Evolutionary conservation across 345 rosid genomes (phyloP).

Genomic region (Hibiscus mutabilis): DNA sequence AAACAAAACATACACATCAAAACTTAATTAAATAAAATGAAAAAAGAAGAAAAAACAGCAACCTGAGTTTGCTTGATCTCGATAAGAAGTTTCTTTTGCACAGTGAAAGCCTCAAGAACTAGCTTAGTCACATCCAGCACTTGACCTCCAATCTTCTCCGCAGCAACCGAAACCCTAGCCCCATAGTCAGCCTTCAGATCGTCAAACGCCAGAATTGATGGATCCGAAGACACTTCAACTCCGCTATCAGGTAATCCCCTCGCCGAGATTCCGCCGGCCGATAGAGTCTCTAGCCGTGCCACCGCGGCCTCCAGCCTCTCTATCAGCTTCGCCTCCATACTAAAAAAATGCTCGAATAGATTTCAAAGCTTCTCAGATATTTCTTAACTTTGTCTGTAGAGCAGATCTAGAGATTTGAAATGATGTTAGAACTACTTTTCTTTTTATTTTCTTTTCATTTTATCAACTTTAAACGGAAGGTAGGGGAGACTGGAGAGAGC

Average conservation of each 20-base stretch:
- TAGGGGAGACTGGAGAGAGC: not conserved
- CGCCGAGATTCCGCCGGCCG: constrained; percentile 28
- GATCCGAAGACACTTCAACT: constrained; percentile 42
- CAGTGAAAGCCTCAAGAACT: constrained; percentile 55
- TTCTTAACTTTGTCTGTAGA: not conserved
- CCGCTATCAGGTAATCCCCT: constrained; percentile 14
- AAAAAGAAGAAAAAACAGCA: not conserved
- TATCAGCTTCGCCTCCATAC: constrained; percentile 75
- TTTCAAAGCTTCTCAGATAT: not conserved
- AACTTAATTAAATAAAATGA: not conserved
- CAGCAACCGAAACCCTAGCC: constrained; percentile 52
- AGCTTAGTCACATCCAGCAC: constrained; percentile 71
- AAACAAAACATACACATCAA: not conserved
- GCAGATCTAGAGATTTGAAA: constrained; percentile 18
- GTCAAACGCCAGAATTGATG: constrained; percentile 68
- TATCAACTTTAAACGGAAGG: not conserved
- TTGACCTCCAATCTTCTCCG: constrained; percentile 87
- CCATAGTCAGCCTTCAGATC: constrained; percentile 52
- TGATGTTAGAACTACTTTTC: not conserved
- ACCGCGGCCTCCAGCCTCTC: constrained; percentile 82
- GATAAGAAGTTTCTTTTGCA: constrained; percentile 64
- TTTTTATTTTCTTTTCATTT: not conserved
- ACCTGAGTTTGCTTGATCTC: constrained; percentile 69
- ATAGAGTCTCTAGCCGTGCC: constrained; percentile 55
- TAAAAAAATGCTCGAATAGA: constrained; percentile 1